Conservation (phyloP, 805 yeast genomes). For the Naumovozyma castellii region DNA sequence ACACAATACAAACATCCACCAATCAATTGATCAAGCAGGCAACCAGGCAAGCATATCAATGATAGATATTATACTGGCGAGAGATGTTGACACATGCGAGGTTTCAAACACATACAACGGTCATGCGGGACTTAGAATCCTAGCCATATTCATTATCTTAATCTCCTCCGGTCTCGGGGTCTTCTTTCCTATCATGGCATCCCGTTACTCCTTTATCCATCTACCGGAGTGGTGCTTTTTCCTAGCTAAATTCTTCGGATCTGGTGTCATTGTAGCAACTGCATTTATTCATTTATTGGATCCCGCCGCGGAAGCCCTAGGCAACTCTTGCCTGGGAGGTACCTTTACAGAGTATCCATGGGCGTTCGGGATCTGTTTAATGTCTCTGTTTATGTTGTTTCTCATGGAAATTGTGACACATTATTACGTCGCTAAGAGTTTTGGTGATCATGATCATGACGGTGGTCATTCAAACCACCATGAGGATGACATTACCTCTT, state of each 20-base stretch:
- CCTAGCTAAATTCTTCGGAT: slow-evolving; percentile 60
- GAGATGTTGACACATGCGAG: slow-evolving; percentile 31
- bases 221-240: slow-evolving; percentile 57
- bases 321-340: slow-evolving; percentile 53
- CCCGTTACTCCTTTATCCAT: slow-evolving; percentile 46
- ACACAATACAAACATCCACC: too few relatives aligned
- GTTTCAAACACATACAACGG: slow-evolving; percentile 39
- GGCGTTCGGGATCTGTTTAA: slow-evolving; percentile 45
- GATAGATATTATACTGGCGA: slow-evolving; percentile 4
- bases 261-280: slow-evolving; percentile 71
- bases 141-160: slow-evolving; percentile 54
- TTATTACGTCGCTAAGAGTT: slow-evolving; percentile 32
- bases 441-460: slow-evolving; percentile 13
- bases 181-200: slow-evolving; percentile 53
- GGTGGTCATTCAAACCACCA: not conserved
- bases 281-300: slow-evolving; percentile 60
- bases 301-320: slow-evolving; percentile 34
- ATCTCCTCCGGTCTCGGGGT: slow-evolving; percentile 50
- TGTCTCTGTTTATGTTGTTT: slow-evolving; percentile 38
- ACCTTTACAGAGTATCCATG: slow-evolving; percentile 47
- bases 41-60: too few relatives aligned
- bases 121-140: slow-evolving; percentile 36
- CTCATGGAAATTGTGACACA: slow-evolving; percentile 41
- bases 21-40: too few relatives aligned
- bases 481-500: not conserved